Base-by-base conservation (phyloP, 495 filamentous ascomycete species). In the Aspergillus affinis region DNA sequence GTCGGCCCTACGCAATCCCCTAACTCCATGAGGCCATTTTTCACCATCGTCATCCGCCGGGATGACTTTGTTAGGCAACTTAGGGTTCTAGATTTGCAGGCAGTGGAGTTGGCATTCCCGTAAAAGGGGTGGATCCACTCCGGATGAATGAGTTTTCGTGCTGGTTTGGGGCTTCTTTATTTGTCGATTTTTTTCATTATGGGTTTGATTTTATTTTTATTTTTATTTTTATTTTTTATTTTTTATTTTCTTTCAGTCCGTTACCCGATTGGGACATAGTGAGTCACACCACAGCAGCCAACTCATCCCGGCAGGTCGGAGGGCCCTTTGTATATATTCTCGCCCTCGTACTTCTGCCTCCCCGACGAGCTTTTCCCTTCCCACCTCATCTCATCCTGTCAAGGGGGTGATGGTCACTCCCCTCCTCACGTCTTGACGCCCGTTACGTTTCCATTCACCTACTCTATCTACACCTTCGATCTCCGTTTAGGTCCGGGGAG, bases 401-500 rank as follows among this genome's bases (percentile, higher is more conserved):
- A 60, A 67, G 65, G 73, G 71, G 76, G 69, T 78, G 76, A 77
- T 72, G 76, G 76, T 78, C 76, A 69, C 69, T 74, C 72, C 71
- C 55, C 66, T 75, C 69, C 50, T 61, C 65, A 50, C 54, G 51
- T 52, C 54, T 44, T 62, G 66, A 64, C 65, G 55, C 54, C 57
- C 44, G 54, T 62, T 61, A 50, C 56, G 54, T 46, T 46, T 47
- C 58, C 55, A 50, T 62, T 30, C 48, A 57, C 47, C 47, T 48
- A 51, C 48, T 44, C 44, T 20, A 2, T 19, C n/a, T 15, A 30
- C 19, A 2, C 29, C 20, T 15, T 36, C 19, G 32, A 41, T n/a
- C 15, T 17, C 23, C 27, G 19, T 9, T 20, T 20, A 50, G 20
- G 26, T 6, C 6, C 44, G 32, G 55, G 59, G 63, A 60, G 53